Evolutionary conservation across 306 rosid genomes (phyloP).

Genomic region (Vigna trinervia): DNA sequence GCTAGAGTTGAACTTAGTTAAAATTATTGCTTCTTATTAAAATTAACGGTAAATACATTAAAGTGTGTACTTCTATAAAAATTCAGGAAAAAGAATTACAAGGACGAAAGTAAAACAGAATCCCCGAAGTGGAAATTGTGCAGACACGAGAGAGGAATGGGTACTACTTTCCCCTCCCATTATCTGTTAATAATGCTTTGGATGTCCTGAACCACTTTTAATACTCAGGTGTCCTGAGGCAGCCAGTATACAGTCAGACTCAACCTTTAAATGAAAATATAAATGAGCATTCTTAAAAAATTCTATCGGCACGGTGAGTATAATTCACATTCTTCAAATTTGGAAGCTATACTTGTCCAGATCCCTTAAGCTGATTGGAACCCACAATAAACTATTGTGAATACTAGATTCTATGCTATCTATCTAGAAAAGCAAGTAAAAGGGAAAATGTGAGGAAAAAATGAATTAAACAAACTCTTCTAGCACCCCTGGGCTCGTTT

Average conservation of each 20-base stretch:
- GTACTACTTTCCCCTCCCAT: background rate
- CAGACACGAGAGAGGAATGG: background rate
- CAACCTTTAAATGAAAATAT: slow-evolving; percentile 38
- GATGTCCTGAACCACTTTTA: background rate
- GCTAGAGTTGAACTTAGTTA: background rate
- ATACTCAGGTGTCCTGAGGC: background rate
- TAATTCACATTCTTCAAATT: slow-evolving; percentile 53
- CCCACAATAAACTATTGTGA: slow-evolving; percentile 44
- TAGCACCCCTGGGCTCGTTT: slow-evolving; percentile 55
- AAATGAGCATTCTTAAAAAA: slow-evolving; percentile 55
- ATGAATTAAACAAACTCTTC: slow-evolving; percentile 45
- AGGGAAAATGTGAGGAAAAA: slow-evolving; percentile 22
- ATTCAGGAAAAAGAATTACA: background rate
- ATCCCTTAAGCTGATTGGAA: slow-evolving; percentile 44
- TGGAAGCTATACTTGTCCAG: slow-evolving; percentile 43
- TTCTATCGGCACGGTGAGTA: slow-evolving; percentile 42
- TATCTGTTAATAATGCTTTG: background rate
- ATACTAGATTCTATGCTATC: slow-evolving; percentile 49
- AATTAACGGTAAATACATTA: background rate
- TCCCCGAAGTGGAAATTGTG: background rate
- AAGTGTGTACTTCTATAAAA: background rate
- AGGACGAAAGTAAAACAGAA: background rate
- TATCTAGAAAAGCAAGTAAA: slow-evolving; percentile 8
- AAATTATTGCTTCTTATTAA: background rate
- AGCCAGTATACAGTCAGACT: background rate